Evolutionary conservation across 164 flowering plant species (phyloP).

Genomic region (Tetrastigma voinierianum): DNA sequence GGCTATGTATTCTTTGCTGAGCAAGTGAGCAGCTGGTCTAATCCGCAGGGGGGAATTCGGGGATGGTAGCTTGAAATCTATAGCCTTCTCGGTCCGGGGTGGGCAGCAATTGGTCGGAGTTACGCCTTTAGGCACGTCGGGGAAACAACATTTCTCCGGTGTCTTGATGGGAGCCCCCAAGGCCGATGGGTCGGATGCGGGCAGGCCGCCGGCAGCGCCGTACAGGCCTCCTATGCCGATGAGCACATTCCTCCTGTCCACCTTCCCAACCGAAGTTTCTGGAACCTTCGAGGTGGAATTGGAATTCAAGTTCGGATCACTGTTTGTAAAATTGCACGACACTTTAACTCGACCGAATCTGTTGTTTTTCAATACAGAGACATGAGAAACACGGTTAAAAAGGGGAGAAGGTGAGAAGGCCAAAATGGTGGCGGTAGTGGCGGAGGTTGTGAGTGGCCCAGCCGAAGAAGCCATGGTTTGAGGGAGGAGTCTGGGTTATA

Average conservation of each 20-base stretch:
- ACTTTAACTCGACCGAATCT: constrained; percentile 14
- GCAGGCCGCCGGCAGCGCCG: constrained; percentile 21
- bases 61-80: constrained; percentile 48
- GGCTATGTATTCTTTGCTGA: constrained; percentile 34
- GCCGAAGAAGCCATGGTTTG: constrained; percentile 20
- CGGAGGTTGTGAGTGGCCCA: constrained; percentile 2
- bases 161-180: constrained; percentile 27
- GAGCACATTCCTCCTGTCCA: constrained; percentile 54
- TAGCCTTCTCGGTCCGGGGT: constrained; percentile 31
- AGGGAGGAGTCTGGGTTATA: too few species aligned
- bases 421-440: constrained; percentile 1
- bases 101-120: constrained; percentile 51
- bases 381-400: constrained; percentile 5
- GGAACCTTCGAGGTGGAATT: too few species aligned
- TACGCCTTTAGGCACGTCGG: constrained; percentile 28
- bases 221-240: constrained; percentile 53
- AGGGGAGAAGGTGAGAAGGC: constrained; percentile 3
- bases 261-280: background rate
- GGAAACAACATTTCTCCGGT: constrained; percentile 38
- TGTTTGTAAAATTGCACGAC: background rate
- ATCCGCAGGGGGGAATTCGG: constrained; percentile 28
- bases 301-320: background rate
- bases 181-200: constrained; percentile 21
- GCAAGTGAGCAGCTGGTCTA: constrained; percentile 59
- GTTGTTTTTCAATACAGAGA: constrained; percentile 3